Percentiles rank a stretch among this genome's conserved stretches.
phyloP scores from a whole-genome alignment of 345 rosid species.

The Excoecaria cochinchinensis region DNA sequence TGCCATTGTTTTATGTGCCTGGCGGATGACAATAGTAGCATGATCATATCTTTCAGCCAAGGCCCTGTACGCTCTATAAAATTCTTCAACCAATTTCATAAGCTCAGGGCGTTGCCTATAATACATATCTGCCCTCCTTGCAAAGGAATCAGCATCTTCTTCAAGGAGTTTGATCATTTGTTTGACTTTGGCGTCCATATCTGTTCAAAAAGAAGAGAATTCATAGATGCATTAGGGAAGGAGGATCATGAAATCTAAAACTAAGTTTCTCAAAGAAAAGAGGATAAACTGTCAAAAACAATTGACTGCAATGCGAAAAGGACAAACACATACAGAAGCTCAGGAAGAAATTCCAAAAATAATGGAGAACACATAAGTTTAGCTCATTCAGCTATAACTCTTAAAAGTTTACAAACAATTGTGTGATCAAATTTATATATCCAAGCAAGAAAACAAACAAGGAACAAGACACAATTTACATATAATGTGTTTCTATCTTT shows the following conservation, averaged over 20 bases:
- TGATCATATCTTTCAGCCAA: constrained; percentile 97
- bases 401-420: background rate
- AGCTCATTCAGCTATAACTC: background rate
- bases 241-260: background rate
- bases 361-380: background rate
- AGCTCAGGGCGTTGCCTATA: constrained; percentile 97
- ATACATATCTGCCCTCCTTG: constrained; percentile 99
- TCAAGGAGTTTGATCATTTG: constrained; percentile 97
- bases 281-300: background rate
- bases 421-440: background rate
- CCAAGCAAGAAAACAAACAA: background rate
- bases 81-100: constrained; percentile 97
- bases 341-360: background rate
- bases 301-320: no score
- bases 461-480: background rate
- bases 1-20: constrained; percentile 88
- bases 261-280: no score
- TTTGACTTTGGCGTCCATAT: constrained; percentile 90
- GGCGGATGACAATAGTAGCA: constrained; percentile 89
- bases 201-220: constrained; percentile 44
- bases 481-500: background rate
- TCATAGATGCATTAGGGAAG: background rate
- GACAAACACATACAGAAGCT: background rate
- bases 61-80: constrained; percentile 95
- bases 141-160: constrained; percentile 99